Conservation (phyloP, 495 filamentous ascomycete genomes). For the Penicillium subrubescens region DNA sequence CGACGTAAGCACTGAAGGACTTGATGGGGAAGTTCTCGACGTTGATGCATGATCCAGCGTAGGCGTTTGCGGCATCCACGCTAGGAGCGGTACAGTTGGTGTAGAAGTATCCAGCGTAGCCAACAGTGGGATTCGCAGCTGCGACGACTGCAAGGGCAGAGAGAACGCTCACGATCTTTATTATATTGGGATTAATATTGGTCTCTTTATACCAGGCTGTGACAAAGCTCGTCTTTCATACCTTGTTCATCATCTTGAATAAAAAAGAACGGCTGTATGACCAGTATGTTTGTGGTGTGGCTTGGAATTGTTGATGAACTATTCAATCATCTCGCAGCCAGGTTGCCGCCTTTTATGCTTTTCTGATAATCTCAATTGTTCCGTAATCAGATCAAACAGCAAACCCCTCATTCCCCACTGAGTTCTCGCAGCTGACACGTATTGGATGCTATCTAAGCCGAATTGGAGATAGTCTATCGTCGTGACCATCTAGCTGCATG, state of each 20-base stretch:
- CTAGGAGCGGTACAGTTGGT: constrained; percentile 13
- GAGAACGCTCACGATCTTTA: constrained; percentile 9
- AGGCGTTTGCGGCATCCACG: constrained; percentile 15
- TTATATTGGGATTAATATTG: not conserved
- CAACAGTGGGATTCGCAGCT: constrained; percentile 15
- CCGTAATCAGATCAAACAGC: too few species aligned
- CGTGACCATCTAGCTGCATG: too few species aligned
- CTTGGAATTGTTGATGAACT: too few species aligned
- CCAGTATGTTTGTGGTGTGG: too few species aligned
- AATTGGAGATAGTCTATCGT: too few species aligned
- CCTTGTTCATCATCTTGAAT: constrained; percentile 17
- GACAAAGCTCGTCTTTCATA: not conserved
- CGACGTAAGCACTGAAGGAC: constrained; percentile 24
- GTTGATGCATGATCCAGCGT: constrained; percentile 22
- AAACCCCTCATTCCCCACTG: too few species aligned
- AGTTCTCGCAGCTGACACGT: too few species aligned
- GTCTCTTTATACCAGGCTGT: not conserved
- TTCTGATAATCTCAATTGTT: too few species aligned
- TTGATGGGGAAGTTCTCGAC: constrained; percentile 27
- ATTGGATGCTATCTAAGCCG: too few species aligned
- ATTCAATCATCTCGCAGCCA: too few species aligned
- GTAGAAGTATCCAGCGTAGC: constrained; percentile 22
- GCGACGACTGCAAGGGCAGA: constrained; percentile 11
- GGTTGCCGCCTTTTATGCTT: too few species aligned
- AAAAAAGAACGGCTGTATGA: too few species aligned